phyloP scores from a whole-genome alignment of 139 green algal genomes.

The Limnomonas spitsbergensis region DNA sequence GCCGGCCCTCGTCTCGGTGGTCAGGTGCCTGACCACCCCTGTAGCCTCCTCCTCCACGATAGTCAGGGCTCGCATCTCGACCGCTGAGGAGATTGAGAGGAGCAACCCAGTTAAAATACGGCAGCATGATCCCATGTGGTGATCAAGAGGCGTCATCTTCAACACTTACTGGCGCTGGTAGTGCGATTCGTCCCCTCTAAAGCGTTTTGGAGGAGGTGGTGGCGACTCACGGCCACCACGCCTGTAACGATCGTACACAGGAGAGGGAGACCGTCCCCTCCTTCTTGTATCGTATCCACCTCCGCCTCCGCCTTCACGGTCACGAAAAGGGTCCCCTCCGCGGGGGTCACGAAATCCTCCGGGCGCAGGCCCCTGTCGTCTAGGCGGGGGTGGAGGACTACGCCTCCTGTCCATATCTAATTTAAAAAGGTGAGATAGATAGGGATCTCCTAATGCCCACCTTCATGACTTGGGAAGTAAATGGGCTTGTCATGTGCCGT shows the following conservation, averaged over 20 bases:
- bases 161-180: background rate
- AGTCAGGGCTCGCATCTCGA: background rate
- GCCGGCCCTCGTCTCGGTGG: background rate
- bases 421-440: too few species aligned
- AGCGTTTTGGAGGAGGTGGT: background rate
- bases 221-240: background rate
- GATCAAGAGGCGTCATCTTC: background rate
- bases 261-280: conserved; percentile 1
- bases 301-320: background rate
- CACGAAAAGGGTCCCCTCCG: conserved; percentile 13
- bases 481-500: too few species aligned
- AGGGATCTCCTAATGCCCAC: too few species aligned
- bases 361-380: background rate
- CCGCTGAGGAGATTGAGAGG: background rate
- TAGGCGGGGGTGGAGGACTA: background rate
- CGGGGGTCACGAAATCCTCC: background rate
- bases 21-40: too few species aligned
- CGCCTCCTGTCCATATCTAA: conserved; percentile 8
- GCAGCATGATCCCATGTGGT: background rate
- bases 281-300: background rate
- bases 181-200: background rate
- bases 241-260: conserved; percentile 9
- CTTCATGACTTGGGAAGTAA: too few species aligned
- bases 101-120: background rate
- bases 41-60: conserved; percentile 13